These are phyloP conservation scores for Termitomyces sp. DNA, from an alignment of 768 basidiomycete species.

Conservation along the genomic window DNA sequence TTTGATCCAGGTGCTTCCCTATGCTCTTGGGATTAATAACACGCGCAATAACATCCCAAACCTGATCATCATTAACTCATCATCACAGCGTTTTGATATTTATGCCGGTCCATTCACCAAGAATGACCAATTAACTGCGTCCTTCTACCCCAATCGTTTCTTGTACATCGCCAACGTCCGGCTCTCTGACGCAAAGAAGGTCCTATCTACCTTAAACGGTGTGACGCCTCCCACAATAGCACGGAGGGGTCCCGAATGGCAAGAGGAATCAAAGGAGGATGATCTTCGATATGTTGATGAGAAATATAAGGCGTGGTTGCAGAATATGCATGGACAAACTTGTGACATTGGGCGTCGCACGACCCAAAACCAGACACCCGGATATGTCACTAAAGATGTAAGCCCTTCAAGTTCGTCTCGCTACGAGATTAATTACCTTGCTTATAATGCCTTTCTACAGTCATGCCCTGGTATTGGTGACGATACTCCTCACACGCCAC, in stretches of 20 bases:
- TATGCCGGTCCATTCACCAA: conserved; percentile 70
- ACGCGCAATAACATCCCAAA: conserved; percentile 55
- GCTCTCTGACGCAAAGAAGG: conserved; percentile 44
- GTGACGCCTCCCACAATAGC: conserved; percentile 6
- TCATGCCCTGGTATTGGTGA: conserved; percentile 75
- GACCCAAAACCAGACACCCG: conserved; percentile 55
- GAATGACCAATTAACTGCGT: conserved; percentile 76
- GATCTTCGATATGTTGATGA: conserved; percentile 13
- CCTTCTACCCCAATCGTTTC: conserved; percentile 67
- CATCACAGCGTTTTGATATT: conserved; percentile 62
- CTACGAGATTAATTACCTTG: neutral
- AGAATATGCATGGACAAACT: conserved; percentile 45
- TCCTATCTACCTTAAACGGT: conserved; percentile 51
- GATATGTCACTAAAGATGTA: conserved; percentile 61
- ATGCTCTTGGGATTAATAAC: conserved; percentile 60
- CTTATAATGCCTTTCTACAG: conserved; percentile 24
- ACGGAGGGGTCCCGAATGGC: conserved; percentile 19
- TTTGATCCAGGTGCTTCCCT: conserved; percentile 43
- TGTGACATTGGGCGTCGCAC: conserved; percentile 37
- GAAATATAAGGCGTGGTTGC: conserved; percentile 43
- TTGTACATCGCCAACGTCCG: conserved; percentile 56
- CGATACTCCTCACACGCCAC: conserved; percentile 60
- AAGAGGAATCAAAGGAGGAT: conserved; percentile 20
- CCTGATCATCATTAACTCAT: conserved; percentile 64
- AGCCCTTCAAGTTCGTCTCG: neutral